phyloP scores from a whole-genome alignment of 2,329 filamentous ascomycete species.

The Fusarium sp. region DNA sequence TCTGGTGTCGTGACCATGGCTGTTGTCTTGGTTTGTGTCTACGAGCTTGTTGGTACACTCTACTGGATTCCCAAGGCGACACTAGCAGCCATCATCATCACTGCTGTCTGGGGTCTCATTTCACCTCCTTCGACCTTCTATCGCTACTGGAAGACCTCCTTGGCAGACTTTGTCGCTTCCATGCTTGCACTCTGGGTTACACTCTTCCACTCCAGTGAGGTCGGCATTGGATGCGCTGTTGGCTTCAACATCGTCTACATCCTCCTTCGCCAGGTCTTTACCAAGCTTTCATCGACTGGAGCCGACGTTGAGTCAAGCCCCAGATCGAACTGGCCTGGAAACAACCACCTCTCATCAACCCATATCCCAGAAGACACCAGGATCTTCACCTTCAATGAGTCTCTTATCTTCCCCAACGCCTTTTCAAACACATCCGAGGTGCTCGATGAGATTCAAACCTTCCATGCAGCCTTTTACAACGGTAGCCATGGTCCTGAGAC shows the following conservation, averaged over 20 bases:
- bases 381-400: conserved; percentile 66
- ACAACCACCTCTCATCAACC: conserved; percentile 29
- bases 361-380: conserved; percentile 59
- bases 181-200: conserved; percentile 73
- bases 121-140: conserved; percentile 68
- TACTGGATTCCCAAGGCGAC: conserved; percentile 76
- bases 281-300: conserved; percentile 47
- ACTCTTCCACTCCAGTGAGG: conserved; percentile 68
- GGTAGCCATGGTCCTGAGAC: conserved; percentile 43
- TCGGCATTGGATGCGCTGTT: conserved; percentile 67
- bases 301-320: conserved; percentile 45
- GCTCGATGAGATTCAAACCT: conserved; percentile 59
- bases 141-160: conserved; percentile 70
- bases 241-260: conserved; percentile 72
- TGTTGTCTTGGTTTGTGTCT: conserved; percentile 70
- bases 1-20: conserved; percentile 69
- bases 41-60: conserved; percentile 67
- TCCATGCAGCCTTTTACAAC: conserved; percentile 53
- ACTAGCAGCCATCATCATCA: conserved; percentile 73
- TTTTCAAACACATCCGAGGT: conserved; percentile 60
- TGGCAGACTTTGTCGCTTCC: conserved; percentile 71
- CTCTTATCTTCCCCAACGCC: conserved; percentile 70
- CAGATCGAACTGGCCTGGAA: conserved; percentile 32
- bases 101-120: conserved; percentile 70
- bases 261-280: conserved; percentile 67